Base-by-base conservation (phyloP, 129 eudicot genomes). In the Pulicaria dysenterica region DNA sequence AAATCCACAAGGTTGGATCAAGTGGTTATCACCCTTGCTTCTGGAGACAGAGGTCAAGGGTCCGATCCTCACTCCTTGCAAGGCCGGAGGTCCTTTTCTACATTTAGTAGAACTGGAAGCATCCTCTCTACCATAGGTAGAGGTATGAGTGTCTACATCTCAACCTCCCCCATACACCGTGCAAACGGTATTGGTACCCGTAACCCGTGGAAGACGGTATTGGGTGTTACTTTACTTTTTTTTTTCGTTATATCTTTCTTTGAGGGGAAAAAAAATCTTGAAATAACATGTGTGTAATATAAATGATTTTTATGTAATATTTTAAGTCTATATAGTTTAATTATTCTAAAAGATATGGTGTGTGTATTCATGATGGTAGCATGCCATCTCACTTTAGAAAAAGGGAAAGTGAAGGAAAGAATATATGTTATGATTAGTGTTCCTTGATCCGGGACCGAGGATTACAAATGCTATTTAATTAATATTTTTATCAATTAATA, bases 341-440 rank as follows among this genome's bases (percentile, higher is more conserved):
- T 15, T 53, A 54, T 14, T 74, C 55, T 8, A 36, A 17, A 47
- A 53, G 70, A 50, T 73, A 62, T 64, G 66, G 50, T 58, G 78
- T 47, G 59, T 43, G 43, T 75, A 54, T 63, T 71, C 42, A 64
- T 74, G 72, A 74, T 63, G 79, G 66, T 14, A 64, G 79, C 79
- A 75, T 75, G 79, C 67, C 73, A 45, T 64, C 10, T 45, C 36
- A 65, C 79, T 75, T 75, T 43, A 53, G 67, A 31, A 44, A 61
- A 65, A 65, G 61, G 73, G 79, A 65, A 75, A 74, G 66, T 54
- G 55, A 50, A 50, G 71, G 49, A 69, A 77, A 40, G 70, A 58
- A 77, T 34, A 61, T 39, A 24, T 66, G 16, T 58, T 13, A 77
- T 77, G 70, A 77, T 58, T 58, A 47, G 46, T 69, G 81, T 69